Conservation (phyloP, 345 rosid species). For the Kandelia obovata region DNA sequence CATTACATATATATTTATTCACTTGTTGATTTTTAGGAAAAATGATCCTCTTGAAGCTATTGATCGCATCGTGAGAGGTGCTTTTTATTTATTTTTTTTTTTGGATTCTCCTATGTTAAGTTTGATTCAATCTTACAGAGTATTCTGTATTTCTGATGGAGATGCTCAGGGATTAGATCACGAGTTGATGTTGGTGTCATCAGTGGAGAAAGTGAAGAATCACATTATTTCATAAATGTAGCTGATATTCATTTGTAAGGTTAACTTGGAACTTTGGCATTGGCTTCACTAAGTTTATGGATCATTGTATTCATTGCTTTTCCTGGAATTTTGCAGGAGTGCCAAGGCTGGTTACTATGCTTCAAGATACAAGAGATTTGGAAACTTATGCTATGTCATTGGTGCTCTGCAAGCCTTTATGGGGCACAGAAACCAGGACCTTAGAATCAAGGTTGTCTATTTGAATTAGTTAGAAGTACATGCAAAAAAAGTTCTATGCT, state of each 20-base stretch:
- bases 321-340: constrained; percentile 54
- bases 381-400: constrained; percentile 78
- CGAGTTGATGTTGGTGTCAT: constrained; percentile 73
- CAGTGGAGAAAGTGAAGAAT: constrained; percentile 43
- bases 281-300: constrained; percentile 3
- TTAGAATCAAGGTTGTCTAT: constrained; percentile 61
- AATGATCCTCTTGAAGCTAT: constrained; percentile 78
- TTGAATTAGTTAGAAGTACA: not conserved
- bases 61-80: constrained; percentile 81
- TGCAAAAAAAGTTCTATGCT: not conserved
- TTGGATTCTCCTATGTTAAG: not conserved
- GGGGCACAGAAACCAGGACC: constrained; percentile 73
- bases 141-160: constrained; percentile 14
- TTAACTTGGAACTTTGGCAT: constrained; percentile 22
- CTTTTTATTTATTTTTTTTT: constrained; percentile 5
- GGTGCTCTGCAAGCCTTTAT: constrained; percentile 87
- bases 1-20: constrained; percentile 8
- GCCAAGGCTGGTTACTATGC: constrained; percentile 97
- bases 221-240: constrained; percentile 81
- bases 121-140: constrained; percentile 1
- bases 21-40: constrained; percentile 49
- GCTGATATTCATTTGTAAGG: constrained; percentile 97
- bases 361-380: constrained; percentile 82
- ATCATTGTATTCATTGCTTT: constrained; percentile 13
- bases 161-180: constrained; percentile 61